Conservation (phyloP, 306 rosid genomes). For the Castanospermum australe region DNA sequence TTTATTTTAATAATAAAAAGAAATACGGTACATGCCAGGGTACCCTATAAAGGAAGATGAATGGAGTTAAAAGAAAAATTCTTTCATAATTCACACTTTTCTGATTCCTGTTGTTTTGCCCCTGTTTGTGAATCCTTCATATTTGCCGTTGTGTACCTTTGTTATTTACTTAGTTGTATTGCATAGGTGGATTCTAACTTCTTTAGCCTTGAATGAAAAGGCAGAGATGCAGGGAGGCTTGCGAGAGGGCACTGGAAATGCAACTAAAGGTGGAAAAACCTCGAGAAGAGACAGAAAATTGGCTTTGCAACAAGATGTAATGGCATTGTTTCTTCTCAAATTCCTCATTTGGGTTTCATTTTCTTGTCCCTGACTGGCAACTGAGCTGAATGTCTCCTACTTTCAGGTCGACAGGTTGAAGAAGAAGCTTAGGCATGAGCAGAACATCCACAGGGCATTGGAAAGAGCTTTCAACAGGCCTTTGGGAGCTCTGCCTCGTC, state of each 20-base stretch:
- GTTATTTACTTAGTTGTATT: not conserved
- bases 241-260: constrained; percentile 29
- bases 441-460: constrained; percentile 81
- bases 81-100: not conserved
- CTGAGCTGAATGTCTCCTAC: constrained; percentile 13
- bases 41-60: not conserved
- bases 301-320: constrained; percentile 85
- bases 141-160: not conserved
- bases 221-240: constrained; percentile 57
- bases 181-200: constrained; percentile 37
- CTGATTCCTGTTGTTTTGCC: not conserved
- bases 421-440: constrained; percentile 87
- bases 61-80: not conserved
- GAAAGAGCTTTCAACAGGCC: constrained; percentile 91
- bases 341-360: not conserved
- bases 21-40: constrained; percentile 13
- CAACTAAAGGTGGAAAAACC: constrained; percentile 41
- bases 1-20: not conserved
- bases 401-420: constrained; percentile 89
- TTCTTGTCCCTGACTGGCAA: not conserved
- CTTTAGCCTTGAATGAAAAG: constrained; percentile 45
- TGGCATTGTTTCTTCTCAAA: not conserved
- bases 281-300: constrained; percentile 56
- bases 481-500: constrained; percentile 94
- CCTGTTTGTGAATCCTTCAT: not conserved